Conservation (phyloP, 495 filamentous ascomycete species). For the Penicillium flavigenum region DNA sequence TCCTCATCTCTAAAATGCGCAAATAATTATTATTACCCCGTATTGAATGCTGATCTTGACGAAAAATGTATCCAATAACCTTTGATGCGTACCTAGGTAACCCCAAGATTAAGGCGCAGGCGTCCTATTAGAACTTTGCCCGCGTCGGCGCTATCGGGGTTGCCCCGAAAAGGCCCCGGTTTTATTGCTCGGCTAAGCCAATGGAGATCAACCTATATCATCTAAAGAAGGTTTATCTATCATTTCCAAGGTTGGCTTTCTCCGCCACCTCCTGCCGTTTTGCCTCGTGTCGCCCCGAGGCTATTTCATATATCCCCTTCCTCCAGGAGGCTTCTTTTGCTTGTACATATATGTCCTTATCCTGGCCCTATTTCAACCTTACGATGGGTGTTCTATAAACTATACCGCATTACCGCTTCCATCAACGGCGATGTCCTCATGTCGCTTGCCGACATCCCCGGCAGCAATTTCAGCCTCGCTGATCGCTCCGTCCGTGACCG, state of each 20-base stretch:
- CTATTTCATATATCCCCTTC: background rate
- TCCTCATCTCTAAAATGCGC: too few species aligned
- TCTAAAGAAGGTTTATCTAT: slow-evolving; percentile 1
- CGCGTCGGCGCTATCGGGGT: background rate
- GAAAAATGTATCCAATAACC: background rate
- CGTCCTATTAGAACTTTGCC: slow-evolving; percentile 5
- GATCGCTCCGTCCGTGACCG: slow-evolving; percentile 19
- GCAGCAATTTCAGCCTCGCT: slow-evolving; percentile 24
- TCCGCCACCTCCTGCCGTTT: slow-evolving; percentile 28
- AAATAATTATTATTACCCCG: too few species aligned
- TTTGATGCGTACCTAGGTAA: background rate
- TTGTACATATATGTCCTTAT: slow-evolving; percentile 1
- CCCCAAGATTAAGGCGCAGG: background rate
- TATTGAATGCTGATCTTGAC: background rate
- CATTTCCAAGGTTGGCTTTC: background rate
- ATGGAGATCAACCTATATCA: slow-evolving; percentile 5
- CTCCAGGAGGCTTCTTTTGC: background rate
- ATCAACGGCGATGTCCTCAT: slow-evolving; percentile 24
- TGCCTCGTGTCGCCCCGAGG: slow-evolving; percentile 12
- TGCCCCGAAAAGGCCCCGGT: background rate
- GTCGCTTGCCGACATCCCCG: slow-evolving; percentile 19
- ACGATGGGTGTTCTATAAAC: slow-evolving; percentile 5
- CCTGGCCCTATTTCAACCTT: background rate
- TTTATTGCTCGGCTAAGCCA: background rate
- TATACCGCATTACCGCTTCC: background rate